Evolutionary conservation across 352 stramenopile genomes (phyloP).

Genomic region (Globisporangium spiculum): DNA sequence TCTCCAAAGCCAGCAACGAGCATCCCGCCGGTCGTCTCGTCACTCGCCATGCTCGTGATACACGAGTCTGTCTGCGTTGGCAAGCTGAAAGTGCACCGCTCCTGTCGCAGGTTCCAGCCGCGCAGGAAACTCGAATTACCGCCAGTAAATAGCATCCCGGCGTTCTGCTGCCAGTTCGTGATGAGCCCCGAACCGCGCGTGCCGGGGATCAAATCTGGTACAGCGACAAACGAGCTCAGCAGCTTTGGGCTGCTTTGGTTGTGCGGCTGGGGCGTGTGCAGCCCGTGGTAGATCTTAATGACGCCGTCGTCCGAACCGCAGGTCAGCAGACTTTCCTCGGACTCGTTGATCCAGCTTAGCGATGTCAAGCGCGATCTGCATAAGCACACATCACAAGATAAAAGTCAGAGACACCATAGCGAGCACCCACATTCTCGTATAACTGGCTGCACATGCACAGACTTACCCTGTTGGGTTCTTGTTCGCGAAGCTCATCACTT

Average conservation of each 20-base stretch:
- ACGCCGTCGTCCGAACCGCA: constrained; percentile 96
- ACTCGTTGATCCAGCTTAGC: constrained; percentile 97
- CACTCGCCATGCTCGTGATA: constrained; percentile 87
- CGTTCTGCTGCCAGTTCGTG: constrained; percentile 94
- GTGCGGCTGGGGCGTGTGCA: constrained; percentile 54
- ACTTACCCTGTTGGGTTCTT: constrained; percentile 77
- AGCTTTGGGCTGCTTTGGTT: constrained; percentile 60
- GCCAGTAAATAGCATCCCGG: constrained; percentile 88
- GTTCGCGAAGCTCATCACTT: constrained; percentile 82
- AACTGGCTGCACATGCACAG: background rate
- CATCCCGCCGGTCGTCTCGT: constrained; percentile 69
- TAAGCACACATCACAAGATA: constrained; percentile 1
- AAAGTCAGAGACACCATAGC: constrained; percentile 2
- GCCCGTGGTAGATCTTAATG: constrained; percentile 93
- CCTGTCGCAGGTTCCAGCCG: constrained; percentile 94
- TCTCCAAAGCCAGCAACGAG: constrained; percentile 93
- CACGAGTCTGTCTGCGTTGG: constrained; percentile 88
- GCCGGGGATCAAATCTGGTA: constrained; percentile 90
- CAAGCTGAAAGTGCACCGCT: constrained; percentile 84
- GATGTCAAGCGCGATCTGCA: constrained; percentile 90
- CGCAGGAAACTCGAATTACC: constrained; percentile 91
- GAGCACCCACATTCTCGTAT: background rate
- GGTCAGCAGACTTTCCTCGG: constrained; percentile 90
- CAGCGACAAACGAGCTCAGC: constrained; percentile 90
- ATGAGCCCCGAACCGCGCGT: constrained; percentile 93